These are phyloP conservation scores for Pseudogymnoascus sp. DNA, from an alignment of 2,329 filamentous ascomycete genomes.

Conservation along the genomic window DNA sequence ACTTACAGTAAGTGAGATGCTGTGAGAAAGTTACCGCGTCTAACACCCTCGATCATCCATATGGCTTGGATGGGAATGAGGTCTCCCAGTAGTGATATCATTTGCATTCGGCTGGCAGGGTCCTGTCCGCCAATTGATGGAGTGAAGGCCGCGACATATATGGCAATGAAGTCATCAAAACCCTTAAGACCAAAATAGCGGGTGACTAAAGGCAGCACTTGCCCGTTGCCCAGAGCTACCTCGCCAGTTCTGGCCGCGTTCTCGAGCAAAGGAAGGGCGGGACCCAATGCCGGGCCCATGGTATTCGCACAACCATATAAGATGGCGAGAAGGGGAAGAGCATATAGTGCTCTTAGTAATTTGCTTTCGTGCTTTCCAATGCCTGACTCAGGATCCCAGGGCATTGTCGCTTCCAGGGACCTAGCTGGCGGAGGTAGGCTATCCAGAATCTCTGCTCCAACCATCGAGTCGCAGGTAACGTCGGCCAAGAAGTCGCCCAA, in stretches of 20 bases:
- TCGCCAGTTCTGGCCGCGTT: conserved; percentile 9
- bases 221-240: conserved; percentile 5
- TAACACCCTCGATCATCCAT: conserved; percentile 24
- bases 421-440: conserved; percentile 24
- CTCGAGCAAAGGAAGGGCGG: conserved; percentile 17
- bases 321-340: conserved; percentile 18
- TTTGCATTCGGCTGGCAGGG: conserved; percentile 17
- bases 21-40: conserved; percentile 26
- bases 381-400: conserved; percentile 25
- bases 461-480: conserved; percentile 16
- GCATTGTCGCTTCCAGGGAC: conserved; percentile 21
- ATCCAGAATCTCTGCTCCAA: conserved; percentile 24
- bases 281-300: conserved; percentile 9
- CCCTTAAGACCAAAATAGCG: conserved; percentile 16
- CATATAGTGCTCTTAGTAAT: conserved; percentile 19
- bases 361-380: conserved; percentile 23
- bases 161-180: conserved; percentile 17
- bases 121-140: conserved; percentile 17
- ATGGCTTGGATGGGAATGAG: conserved; percentile 24
- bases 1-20: conserved; percentile 20
- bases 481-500: conserved; percentile 19
- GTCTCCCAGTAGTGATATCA: conserved; percentile 23
- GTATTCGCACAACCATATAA: background rate
- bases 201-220: conserved; percentile 10
- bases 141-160: conserved; percentile 20